These are phyloP conservation scores for Urochloa ruziziensis DNA, from an alignment of 176 grass and related monocot species.

Conservation along the genomic window DNA sequence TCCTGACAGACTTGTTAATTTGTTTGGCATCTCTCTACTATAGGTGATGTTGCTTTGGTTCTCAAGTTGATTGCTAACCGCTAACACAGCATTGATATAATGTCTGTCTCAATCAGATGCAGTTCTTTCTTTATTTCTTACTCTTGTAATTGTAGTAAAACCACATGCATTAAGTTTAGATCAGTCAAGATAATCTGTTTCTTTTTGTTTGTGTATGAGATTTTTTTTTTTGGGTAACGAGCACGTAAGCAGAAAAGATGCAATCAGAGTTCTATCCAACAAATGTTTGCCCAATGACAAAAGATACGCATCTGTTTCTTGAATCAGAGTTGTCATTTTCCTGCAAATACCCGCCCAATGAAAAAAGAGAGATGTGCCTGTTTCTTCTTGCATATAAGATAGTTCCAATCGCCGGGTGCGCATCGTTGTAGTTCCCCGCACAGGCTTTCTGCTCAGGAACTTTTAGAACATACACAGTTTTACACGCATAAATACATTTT, in stretches of 20 bases:
- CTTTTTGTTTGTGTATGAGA: not conserved
- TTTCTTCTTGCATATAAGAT: not conserved
- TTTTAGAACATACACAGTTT: not conserved
- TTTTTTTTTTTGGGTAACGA: not conserved
- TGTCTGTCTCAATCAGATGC: not conserved
- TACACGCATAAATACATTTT: not conserved
- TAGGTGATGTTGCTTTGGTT: constrained; percentile 22
- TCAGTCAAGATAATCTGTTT: not conserved
- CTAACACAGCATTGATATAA: not conserved
- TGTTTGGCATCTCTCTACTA: constrained; percentile 61
- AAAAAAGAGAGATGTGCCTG: not conserved
- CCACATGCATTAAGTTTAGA: not conserved
- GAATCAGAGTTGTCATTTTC: not conserved
- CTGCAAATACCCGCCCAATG: not conserved
- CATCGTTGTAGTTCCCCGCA: not conserved
- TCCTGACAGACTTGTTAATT: constrained; percentile 76
- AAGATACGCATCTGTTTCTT: not conserved
- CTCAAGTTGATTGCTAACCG: not conserved
- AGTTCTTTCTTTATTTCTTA: not conserved
- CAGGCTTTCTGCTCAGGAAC: not conserved
- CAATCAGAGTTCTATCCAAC: not conserved
- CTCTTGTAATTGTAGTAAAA: not conserved
- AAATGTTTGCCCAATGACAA: not conserved
- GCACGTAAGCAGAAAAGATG: not conserved
- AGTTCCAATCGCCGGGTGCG: not conserved